Evolutionary conservation across 1,284 basidiomycete genomes (phyloP), one percentile per base, ranked within the genome.

Genomic region (Volvariella volvacea): DNA sequence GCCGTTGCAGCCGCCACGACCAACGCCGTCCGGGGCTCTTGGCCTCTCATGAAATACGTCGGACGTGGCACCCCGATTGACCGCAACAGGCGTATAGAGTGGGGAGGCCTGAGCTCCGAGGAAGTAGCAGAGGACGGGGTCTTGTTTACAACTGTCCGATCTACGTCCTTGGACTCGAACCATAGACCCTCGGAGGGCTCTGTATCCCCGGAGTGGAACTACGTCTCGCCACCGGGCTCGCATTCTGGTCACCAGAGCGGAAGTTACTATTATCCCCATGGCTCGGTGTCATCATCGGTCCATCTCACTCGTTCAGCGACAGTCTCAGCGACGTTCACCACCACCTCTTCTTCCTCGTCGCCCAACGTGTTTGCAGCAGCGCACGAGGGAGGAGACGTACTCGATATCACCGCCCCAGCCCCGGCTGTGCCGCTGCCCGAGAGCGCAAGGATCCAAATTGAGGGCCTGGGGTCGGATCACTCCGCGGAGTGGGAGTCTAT

Each of bases 1-100:
- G 50, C 62, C 3, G 52, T 56, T 2, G 54, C 57, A 1, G 49
- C 52, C 3, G 51, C 57, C 9, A 51, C 61, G 3, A 28, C 25
- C 12, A 28, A 28, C 25, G 50, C 52, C 15, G 43, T 56, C n/a
- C 54, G 61, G 14, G 65, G 66, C 3, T 66, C 70, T 1, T 68
- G 67, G 64, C 68, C 68, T 0, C 52, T 67, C n/a, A 54, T 63
- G 33, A 60, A 57, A 39, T 70, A 70, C 48, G 63, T 70, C 3
- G 70, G 69, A n/a, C 62, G 69, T 22, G 71, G 71, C 1, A 74
- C 72, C 1, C 72, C 70, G 1, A 62, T 73, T 17, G 70, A 73
- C 50, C 63, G 55, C n/a, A 62, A 52, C 31, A 58, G 71, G 41
- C 53, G 66, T 17, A 58, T 62, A 20, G 65, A 72, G 52, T 74